Percentiles rank a stretch among this genome's conserved stretches.
phyloP scores from a whole-genome alignment of 768 basidiomycete genomes.

The Sarcodon sp. region DNA sequence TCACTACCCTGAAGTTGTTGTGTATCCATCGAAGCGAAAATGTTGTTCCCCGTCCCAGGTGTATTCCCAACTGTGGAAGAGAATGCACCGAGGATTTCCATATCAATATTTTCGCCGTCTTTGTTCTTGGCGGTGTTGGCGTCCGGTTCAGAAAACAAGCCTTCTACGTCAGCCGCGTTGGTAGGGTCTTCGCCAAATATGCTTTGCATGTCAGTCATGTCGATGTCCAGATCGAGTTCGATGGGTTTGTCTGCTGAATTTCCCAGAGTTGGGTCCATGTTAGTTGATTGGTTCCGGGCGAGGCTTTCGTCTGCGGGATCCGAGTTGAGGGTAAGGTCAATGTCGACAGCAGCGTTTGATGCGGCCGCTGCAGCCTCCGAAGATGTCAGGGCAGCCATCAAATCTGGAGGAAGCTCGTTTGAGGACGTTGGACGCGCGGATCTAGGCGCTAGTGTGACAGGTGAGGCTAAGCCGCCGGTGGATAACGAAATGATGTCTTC shows the following conservation, averaged over 20 bases:
- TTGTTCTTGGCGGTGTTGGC: slow-evolving; percentile 4
- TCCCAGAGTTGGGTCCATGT: slow-evolving; percentile 27
- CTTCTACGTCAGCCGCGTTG: slow-evolving; percentile 6
- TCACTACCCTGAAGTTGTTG: not conserved
- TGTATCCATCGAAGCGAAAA: slow-evolving; percentile 6
- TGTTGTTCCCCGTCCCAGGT: slow-evolving; percentile 2
- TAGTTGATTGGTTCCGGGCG: slow-evolving; percentile 6
- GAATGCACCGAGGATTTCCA: slow-evolving; percentile 5
- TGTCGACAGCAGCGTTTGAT: slow-evolving; percentile 25
- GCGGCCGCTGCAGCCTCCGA: slow-evolving; percentile 15
- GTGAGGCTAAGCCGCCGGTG: slow-evolving; percentile 54
- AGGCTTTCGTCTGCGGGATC: slow-evolving; percentile 1
- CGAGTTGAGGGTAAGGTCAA: slow-evolving; percentile 45
- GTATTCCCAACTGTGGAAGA: slow-evolving; percentile 2
- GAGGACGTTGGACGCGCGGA: slow-evolving; percentile 52
- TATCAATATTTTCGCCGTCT: slow-evolving; percentile 6
- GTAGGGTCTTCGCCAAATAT: slow-evolving; percentile 17
- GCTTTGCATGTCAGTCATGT: slow-evolving; percentile 28
- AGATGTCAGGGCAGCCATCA: slow-evolving; percentile 42
- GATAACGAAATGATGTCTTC: slow-evolving; percentile 48
- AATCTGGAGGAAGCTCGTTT: slow-evolving; percentile 36
- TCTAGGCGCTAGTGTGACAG: slow-evolving; percentile 72
- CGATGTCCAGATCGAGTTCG: slow-evolving; percentile 67
- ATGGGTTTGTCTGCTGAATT: slow-evolving; percentile 73
- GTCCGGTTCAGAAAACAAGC: slow-evolving; percentile 5